Evolutionary conservation across 2,329 filamentous ascomycete species (phyloP).

Genomic region (Hypoxylon sp.): DNA sequence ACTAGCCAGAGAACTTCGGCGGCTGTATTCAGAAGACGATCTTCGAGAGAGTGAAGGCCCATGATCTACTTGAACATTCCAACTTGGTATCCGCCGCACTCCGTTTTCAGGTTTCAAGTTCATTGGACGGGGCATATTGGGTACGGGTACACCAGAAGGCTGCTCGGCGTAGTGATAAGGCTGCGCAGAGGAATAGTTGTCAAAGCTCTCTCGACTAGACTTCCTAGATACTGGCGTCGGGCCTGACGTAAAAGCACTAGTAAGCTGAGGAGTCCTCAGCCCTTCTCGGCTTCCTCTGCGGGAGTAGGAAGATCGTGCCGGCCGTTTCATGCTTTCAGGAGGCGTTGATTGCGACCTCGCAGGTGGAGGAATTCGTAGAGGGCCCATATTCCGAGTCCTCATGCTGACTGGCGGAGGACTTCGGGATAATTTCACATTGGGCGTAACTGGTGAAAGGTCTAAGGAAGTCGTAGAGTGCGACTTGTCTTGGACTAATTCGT

Average conservation of each 20-base stretch:
- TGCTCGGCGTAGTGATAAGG: conserved; percentile 38
- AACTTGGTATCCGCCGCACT: conserved; percentile 47
- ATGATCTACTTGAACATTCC: conserved; percentile 53
- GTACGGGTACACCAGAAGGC: conserved; percentile 44
- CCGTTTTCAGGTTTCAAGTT: conserved; percentile 35
- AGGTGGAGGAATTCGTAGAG: conserved; percentile 55
- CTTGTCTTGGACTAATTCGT: conserved; percentile 15
- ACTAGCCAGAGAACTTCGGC: conserved; percentile 55
- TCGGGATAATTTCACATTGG: conserved; percentile 51
- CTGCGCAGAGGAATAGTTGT: conserved; percentile 41
- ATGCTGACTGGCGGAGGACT: conserved; percentile 62
- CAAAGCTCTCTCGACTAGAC: conserved; percentile 44
- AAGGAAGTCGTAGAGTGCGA: conserved; percentile 34
- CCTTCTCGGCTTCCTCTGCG: conserved; percentile 54
- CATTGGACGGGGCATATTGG: conserved; percentile 49
- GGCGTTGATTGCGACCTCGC: conserved; percentile 58
- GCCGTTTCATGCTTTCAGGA: conserved; percentile 42
- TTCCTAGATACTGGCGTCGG: conserved; percentile 24
- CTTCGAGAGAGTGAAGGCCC: conserved; percentile 47
- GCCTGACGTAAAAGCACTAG: conserved; percentile 5
- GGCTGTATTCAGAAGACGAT: conserved; percentile 51
- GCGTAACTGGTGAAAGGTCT: conserved; percentile 25
- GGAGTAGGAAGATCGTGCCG: conserved; percentile 43
- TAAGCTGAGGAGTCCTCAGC: conserved; percentile 41
- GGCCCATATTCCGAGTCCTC: conserved; percentile 57